Evolutionary conservation across 768 basidiomycete genomes (phyloP).

Genomic region (Boletus eberwhitei): DNA sequence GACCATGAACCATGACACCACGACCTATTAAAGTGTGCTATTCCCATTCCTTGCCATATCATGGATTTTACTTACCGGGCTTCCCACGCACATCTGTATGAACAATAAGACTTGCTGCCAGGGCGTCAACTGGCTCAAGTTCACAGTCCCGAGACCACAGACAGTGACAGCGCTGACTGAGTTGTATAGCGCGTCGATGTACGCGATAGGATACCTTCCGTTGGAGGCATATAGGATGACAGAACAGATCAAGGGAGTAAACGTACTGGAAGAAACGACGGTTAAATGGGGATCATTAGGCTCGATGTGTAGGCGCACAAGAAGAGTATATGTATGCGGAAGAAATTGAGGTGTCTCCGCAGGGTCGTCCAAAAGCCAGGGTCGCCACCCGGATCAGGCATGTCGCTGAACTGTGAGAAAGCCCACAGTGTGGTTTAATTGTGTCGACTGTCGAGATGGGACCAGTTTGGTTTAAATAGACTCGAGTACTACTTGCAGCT

Average conservation of each 20-base stretch:
- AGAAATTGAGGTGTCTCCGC: slow-evolving; percentile 60
- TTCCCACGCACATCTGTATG: slow-evolving; percentile 75
- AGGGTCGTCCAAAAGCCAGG: slow-evolving; percentile 25
- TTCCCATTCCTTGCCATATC: no score
- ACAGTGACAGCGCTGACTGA: slow-evolving; percentile 77
- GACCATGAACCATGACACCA: slow-evolving; percentile 83
- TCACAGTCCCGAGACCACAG: slow-evolving; percentile 70
- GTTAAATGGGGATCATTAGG: slow-evolving; percentile 4
- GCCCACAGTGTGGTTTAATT: no score
- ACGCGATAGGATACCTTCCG: slow-evolving; percentile 64
- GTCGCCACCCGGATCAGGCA: slow-evolving; percentile 4
- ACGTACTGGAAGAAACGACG: slow-evolving; percentile 43
- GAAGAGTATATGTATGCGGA: slow-evolving; percentile 56
- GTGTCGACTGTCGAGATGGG: not conserved
- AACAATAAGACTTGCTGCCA: slow-evolving; percentile 73
- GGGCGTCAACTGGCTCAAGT: slow-evolving; percentile 62
- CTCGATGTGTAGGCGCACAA: slow-evolving; percentile 43
- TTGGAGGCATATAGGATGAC: slow-evolving; percentile 82
- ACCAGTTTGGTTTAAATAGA: no score
- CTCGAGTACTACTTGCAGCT: no score
- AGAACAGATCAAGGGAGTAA: slow-evolving; percentile 76
- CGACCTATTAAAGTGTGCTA: slow-evolving; percentile 42
- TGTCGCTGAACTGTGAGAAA: not conserved
- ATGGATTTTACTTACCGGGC: slow-evolving; percentile 50
- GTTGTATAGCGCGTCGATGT: slow-evolving; percentile 76